Conservation (phyloP, 2,329 filamentous ascomycete species). For the Magnaporthiopsis incrustans region DNA sequence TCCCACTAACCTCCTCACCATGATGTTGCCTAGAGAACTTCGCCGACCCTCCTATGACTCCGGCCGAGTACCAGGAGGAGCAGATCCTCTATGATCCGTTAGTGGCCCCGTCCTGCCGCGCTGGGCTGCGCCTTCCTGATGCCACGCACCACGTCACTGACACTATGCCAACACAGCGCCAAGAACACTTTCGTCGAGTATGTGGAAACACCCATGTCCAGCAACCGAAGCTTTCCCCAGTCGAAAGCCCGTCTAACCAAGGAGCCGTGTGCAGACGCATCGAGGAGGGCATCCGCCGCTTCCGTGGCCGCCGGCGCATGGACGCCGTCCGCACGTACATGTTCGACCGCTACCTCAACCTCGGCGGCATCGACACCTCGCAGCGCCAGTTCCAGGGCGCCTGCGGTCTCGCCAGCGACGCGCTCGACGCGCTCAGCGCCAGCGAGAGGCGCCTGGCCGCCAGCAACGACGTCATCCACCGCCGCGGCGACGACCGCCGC, state of each 20-base stretch:
- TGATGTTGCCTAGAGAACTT: conserved; percentile 50
- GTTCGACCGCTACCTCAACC: conserved; percentile 73
- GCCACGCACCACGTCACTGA: conserved; percentile 14
- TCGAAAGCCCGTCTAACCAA: neutral
- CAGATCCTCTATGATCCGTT: conserved; percentile 57
- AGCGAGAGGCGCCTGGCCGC: conserved; percentile 57
- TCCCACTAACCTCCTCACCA: neutral
- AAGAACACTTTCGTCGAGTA: conserved; percentile 50
- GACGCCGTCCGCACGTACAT: conserved; percentile 51
- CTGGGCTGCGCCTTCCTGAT: neutral
- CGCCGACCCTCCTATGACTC: conserved; percentile 71
- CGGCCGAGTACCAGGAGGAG: conserved; percentile 59
- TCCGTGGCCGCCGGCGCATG: conserved; percentile 67
- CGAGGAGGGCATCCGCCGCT: conserved; percentile 77
- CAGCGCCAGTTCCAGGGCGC: conserved; percentile 53
- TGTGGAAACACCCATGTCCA: neutral
- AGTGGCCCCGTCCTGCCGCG: conserved; percentile 20
- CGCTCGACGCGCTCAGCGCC: conserved; percentile 50
- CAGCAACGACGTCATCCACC: conserved; percentile 52
- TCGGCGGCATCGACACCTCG: conserved; percentile 67
- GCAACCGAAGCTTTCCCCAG: neutral
- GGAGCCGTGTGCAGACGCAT: conserved; percentile 53
- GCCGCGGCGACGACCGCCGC: conserved; percentile 27
- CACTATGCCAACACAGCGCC: conserved; percentile 25
- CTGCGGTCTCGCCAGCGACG: conserved; percentile 31